Base-by-base conservation (phyloP, 768 basidiomycete species). In the Boletellus ananiceps region DNA sequence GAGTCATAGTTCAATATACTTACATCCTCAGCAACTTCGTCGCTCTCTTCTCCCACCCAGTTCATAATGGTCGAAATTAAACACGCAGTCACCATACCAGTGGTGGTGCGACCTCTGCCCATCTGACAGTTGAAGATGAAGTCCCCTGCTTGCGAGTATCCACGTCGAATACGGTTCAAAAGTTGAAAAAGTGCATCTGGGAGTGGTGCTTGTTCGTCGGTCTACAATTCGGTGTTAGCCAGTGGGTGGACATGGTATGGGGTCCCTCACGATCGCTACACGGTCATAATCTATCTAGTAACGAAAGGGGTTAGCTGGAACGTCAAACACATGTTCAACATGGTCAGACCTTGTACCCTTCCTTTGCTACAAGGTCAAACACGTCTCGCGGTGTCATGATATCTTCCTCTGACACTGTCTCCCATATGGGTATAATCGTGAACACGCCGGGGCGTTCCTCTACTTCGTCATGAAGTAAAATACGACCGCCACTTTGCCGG, bases 101-200 rank as follows among this genome's bases (percentile, higher is more conserved):
- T 97, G 0, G 96, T 99, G 6, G 96, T 99, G 34, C 88, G 76
- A 14, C 84, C 88, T 47, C 88, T 74, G 19, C 90, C 90, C 93
- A 97, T 95, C 68, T 98, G 96, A 67, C 96, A 99, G 58, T 98
- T 98, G 74, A 96, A 97, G 40, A 92, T 71, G 57, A 93, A 87
- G 57, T 91, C 90, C 4, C 82, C 86, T 1, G 83, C 79, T 25
- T 77, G 72, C 1, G 76, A 68, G 39, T 84, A 55, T 47, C 77
- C 75, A 50, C 75, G 61, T 64, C 78, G 77, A 5, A 97, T 79
- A 31, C 93, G 81, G 21, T 83, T 79, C 23, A 95, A 72, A 36
- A 99, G 74, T 46, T 87, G 84, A 18, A 77, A 81, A 16, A 97
- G 78, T 5, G 92, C 91, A 36, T 77, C 87, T 0, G 96, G 96